Evolutionary conservation across 441 rosid species (phyloP), one percentile per base, ranked within the genome.

Genomic region (Omphalea diandra): DNA sequence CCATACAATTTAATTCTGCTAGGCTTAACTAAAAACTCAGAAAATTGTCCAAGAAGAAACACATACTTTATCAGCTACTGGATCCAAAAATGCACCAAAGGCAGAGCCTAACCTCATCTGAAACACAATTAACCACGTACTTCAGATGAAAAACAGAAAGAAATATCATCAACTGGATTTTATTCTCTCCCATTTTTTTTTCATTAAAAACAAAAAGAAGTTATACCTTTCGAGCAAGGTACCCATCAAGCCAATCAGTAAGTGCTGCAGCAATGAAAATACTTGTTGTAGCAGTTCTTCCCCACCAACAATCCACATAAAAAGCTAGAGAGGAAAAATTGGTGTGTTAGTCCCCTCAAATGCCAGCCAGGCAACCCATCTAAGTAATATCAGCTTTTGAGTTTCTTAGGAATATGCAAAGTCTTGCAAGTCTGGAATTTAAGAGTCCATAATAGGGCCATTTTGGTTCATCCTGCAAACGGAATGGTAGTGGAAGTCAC

Each of bases 201-300:
- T 26, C 33, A 20, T 15, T 5, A 33, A 12, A 20, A 53, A 27
- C 22, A 58, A 53, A 43, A 50, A 26, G 12, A 69, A 26, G 18
- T 24, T 43, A 65, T 79, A 94, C 98, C 94, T 86, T 94, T 40
- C 97, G 77, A 2, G 99, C 99, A 69, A 94, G 78, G 78, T 94
- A 94, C n/a, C 99, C 99, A 63, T 94, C 99, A 41, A 94, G 98
- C 99, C 98, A 94, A 77, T 94, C 99, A 7, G 99, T 94, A 68
- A 94, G 73, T 14, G 99, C 94, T 27, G 99, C 98, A 29, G 87
- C 91, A 69, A 94, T 79, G 73, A 94, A 94, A 71, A 94, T 86
- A 75, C 93, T 83, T 15, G 98, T 90, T 24, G 99, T 94, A 11
- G 94, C 89, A 20, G 96, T 90, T 68, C 81, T 89, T 12, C 90